phyloP scores from a whole-genome alignment of 1,284 basidiomycete genomes.

The Fistulina hepatica region DNA sequence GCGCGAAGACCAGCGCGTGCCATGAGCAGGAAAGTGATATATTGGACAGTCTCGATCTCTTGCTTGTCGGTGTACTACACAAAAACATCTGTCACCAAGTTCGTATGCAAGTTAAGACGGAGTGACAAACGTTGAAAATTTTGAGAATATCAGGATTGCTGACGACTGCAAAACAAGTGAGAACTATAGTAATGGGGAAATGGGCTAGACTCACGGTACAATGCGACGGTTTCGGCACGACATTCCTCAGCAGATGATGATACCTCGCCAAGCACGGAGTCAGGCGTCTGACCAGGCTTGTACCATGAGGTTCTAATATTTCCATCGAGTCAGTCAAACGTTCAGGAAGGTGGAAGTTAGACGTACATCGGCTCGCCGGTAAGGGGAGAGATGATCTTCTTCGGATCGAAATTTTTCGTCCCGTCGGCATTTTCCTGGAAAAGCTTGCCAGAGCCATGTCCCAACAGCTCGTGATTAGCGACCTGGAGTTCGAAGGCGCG shows the following conservation, averaged over 20 bases:
- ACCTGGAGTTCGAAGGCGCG: slow-evolving; percentile 77
- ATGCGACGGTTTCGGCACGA: slow-evolving; percentile 71
- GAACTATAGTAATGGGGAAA: neutral
- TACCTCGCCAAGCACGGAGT: slow-evolving; percentile 70
- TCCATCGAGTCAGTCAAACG: no score
- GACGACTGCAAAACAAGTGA: slow-evolving; percentile 36
- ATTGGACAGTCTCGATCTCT: slow-evolving; percentile 68
- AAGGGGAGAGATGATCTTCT: slow-evolving; percentile 69
- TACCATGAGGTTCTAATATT: slow-evolving; percentile 73
- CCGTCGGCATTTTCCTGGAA: slow-evolving; percentile 69
- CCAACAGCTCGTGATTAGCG: slow-evolving; percentile 75
- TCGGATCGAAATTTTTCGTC: slow-evolving; percentile 66
- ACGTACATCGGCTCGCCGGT: slow-evolving; percentile 67
- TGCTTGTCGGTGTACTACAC: slow-evolving; percentile 51
- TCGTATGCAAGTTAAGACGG: slow-evolving; percentile 1
- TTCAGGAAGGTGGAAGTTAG: neutral
- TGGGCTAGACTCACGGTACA: slow-evolving; percentile 56
- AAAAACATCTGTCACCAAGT: no score
- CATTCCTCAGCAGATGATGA: slow-evolving; percentile 85
- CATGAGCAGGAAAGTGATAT: slow-evolving; percentile 76
- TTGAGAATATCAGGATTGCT: slow-evolving; percentile 61
- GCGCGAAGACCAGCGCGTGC: slow-evolving; percentile 71
- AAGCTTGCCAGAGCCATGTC: slow-evolving; percentile 71
- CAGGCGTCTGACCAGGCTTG: slow-evolving; percentile 71
- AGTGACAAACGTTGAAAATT: slow-evolving; percentile 57